Evolutionary conservation across 768 basidiomycete genomes (phyloP).

Genomic region (Boletus sp.): DNA sequence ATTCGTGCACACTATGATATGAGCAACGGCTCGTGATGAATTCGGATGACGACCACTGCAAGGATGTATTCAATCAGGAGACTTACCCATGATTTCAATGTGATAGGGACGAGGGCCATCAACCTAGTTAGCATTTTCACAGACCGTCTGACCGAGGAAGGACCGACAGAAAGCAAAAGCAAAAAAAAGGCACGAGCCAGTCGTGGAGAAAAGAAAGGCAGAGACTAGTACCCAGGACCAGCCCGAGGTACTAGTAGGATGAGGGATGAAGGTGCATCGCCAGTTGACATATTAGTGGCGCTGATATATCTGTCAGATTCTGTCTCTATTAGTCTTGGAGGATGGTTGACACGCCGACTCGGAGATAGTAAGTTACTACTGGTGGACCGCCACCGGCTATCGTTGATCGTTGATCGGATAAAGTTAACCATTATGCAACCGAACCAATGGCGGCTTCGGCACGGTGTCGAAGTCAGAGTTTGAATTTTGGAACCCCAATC

Average conservation of each 20-base stretch:
- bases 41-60: background rate
- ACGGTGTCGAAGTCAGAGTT: too few relatives aligned
- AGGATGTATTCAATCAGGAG: background rate
- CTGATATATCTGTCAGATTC: background rate
- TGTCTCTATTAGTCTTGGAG: too few relatives aligned
- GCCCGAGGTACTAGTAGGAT: background rate
- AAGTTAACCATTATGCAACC: too few relatives aligned
- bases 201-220: constrained; percentile 4
- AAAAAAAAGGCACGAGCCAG: constrained; percentile 10
- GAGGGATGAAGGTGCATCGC: background rate
- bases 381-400: too few relatives aligned
- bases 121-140: background rate
- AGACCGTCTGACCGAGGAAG: background rate
- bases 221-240: background rate
- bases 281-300: background rate
- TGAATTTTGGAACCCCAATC: too few relatives aligned
- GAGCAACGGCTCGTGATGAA: background rate
- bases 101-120: background rate
- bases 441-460: too few relatives aligned
- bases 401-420: too few relatives aligned
- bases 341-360: background rate
- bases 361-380: background rate
- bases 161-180: background rate
- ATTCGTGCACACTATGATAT: constrained; percentile 44
- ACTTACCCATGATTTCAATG: constrained; percentile 16